These are phyloP conservation scores for Peterozyma xylosa DNA, from an alignment of 805 yeast genomes.

Conservation along the genomic window DNA sequence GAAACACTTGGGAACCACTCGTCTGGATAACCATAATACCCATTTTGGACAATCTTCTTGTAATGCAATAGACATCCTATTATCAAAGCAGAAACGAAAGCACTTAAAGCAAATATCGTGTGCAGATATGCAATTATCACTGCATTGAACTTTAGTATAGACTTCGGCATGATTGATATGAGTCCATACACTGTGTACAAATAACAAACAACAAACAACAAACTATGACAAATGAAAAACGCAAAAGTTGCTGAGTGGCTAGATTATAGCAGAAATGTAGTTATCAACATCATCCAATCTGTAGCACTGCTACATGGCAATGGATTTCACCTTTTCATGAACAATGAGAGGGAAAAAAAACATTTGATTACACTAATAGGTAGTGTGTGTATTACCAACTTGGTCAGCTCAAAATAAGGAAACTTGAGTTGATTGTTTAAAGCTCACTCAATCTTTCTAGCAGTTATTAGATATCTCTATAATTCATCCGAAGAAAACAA, in stretches of 20 bases:
- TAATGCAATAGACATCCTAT: conserved; percentile 78
- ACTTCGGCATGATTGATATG: conserved; percentile 1
- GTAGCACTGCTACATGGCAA: neutral
- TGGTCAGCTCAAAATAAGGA: too few species aligned
- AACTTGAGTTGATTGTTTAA: too few species aligned
- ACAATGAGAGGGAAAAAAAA: too few species aligned
- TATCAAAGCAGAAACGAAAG: conserved; percentile 67
- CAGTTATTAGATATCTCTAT: too few species aligned
- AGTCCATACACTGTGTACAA: neutral
- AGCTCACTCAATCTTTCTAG: too few species aligned
- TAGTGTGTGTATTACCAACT: too few species aligned
- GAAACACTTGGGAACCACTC: conserved; percentile 99
- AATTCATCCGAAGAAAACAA: too few species aligned
- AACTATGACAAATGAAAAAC: neutral
- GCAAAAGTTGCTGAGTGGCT: neutral
- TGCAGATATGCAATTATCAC: conserved; percentile 65
- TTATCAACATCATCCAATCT: neutral
- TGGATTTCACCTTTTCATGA: too few species aligned
- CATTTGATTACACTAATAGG: too few species aligned
- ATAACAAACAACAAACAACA: neutral
- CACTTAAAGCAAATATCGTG: conserved; percentile 60
- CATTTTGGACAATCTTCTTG: conserved; percentile 81
- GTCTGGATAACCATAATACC: conserved; percentile 85
- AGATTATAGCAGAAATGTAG: neutral
- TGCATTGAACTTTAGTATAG: conserved; percentile 43